Evolutionary conservation across 2,329 filamentous ascomycete genomes (phyloP), one percentile per base, ranked within the genome.

Genomic region (Curvularia sp.): DNA sequence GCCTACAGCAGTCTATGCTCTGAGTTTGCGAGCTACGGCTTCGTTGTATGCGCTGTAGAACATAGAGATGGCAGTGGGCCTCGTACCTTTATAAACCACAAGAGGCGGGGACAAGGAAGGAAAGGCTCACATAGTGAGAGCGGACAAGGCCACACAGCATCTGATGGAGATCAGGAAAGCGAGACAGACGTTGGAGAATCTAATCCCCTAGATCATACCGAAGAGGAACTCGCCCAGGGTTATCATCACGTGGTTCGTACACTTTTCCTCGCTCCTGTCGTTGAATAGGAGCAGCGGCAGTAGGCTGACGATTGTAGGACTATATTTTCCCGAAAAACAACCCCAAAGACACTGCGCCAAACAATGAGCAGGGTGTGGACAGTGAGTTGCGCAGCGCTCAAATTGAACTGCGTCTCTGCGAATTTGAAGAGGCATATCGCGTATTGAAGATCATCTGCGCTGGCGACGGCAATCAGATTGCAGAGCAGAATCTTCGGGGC

Each of bases 31-130:
- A 88, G 85, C 67, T 86, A 88, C 63, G 86, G 87, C 0, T 88
- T 89, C 64, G 78, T 90, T 0, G 86, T 90, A 0, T 83, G 86
- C 33, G 86, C 86, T 0, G 68, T 90, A 24, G 87, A 90, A 73
- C 87, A 90, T 70, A 76, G 87, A 28, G 87, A 89, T 69, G 87
- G 88, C 0, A 86, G 84, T 55, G 86, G 85, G 3, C 85, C 87
- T 4, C 78, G 87, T 48, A 86, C 84, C 0, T 85, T 84, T 58
- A 81, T 89, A 56, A 89, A 88, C 64, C 80, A 88, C 46, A 78
- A 80, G 0, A 77, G 78, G 48, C 67, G 78, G 20, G 33, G 50
- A 1, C 61, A 56, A 5, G 53, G 46, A 9, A 66, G 57, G 15
- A 67, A 66, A 12, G 60, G 64, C 30, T 30, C 50, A 7, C 51